Evolutionary conservation across 768 basidiomycete genomes (phyloP).

Genomic region (Kwoniella sp.): DNA sequence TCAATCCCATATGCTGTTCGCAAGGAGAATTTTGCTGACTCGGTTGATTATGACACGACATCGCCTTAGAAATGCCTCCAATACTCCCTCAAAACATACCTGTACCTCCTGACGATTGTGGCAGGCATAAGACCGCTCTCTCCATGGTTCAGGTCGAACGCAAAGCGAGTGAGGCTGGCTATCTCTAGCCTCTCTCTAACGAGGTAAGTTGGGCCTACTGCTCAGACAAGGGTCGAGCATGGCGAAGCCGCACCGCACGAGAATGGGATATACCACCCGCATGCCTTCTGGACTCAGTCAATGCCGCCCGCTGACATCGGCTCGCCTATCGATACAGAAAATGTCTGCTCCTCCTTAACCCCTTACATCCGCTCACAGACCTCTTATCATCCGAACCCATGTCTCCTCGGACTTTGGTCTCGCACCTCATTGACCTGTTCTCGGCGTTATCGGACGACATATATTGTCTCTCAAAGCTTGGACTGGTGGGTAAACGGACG

Average conservation of each 20-base stretch:
- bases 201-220: constrained; percentile 45
- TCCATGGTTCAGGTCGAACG: constrained; percentile 38
- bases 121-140: constrained; percentile 36
- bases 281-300: neutral
- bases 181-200: constrained; percentile 43
- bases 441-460: constrained; percentile 46
- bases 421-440: constrained; percentile 44
- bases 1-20: neutral
- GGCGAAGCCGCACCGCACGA: too few species aligned
- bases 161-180: constrained; percentile 38
- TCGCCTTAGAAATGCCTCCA: constrained; percentile 47
- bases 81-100: constrained; percentile 48
- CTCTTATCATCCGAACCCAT: constrained; percentile 47
- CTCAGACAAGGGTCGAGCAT: too few species aligned
- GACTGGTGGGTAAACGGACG: constrained; percentile 30
- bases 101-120: constrained; percentile 46
- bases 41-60: too few species aligned
- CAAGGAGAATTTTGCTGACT: too few species aligned
- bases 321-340: constrained; percentile 46
- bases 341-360: constrained; percentile 52
- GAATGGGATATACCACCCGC: too few species aligned
- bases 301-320: neutral
- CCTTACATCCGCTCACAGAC: constrained; percentile 44
- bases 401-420: constrained; percentile 34
- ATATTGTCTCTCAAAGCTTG: constrained; percentile 39